Evolutionary conservation across 2,329 filamentous ascomycete species (phyloP), one percentile per base, ranked within the genome.

Genomic region (Metarhizium robertsii): DNA sequence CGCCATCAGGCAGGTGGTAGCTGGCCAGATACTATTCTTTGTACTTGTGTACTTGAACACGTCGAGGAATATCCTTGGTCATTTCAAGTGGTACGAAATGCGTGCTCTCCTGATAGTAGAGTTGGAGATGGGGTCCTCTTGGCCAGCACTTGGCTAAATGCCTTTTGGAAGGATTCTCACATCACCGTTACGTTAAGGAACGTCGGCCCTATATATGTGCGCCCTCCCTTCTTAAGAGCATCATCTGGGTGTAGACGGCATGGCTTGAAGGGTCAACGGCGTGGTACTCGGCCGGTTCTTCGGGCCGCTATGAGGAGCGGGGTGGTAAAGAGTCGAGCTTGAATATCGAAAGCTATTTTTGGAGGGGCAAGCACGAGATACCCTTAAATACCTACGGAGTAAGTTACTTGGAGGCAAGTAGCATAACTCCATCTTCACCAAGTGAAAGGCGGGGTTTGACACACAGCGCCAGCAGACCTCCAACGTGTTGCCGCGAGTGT

Each of bases 41-140:
- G 79, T 96, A 97, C 71, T 94, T 94, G 80, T 96, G 79, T 95
- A 95, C 64, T 85, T 84, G 78, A 97, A 97, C 73, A 97, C 96
- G 70, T 96, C 90, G 53, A 94, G 82, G 52, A 97, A 80, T 62
- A 54, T 92, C 88, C 75, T 97, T 97, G 61, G 88, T 88, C 67
- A 96, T 82, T 61, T 87, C 87, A 50, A 97, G 77, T 57, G 94
- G 85, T 77, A 96, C 88, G 69, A 97, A 97, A 53, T 86, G 86
- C 73, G 97, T 92, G 79, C 95, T 96, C 74, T 96, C 92, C 79
- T 96, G 73, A 95, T 89, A 61, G 94, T 91, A 68, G 85, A 87
- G 66, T 81, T 79, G 34, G 92, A 89, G 60, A 91, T 84, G 58
- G 79, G 84, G 74, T 97, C 94, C 62, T 87, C 79, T 56, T 86